Evolutionary conservation across 1,284 basidiomycete species (phyloP).

Genomic region (Pseudozyma thailandica): DNA sequence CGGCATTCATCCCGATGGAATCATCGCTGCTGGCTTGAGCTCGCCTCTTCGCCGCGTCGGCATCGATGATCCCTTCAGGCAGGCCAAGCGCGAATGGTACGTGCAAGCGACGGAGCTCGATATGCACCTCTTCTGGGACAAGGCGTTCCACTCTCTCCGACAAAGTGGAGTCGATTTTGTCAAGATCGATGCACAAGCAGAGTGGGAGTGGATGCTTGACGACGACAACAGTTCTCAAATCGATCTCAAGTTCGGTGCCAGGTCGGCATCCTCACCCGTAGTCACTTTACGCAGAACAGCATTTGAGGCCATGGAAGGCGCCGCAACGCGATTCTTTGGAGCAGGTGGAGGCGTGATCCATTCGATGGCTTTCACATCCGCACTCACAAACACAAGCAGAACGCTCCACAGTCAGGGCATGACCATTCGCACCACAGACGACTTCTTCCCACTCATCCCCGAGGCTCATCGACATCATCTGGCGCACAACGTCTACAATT

Average conservation of each 20-base stretch:
- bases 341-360: conserved; percentile 48
- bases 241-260: neutral
- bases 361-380: conserved; percentile 56
- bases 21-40: conserved; percentile 28
- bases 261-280: neutral
- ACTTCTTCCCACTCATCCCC: conserved; percentile 60
- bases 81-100: conserved; percentile 39
- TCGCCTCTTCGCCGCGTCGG: conserved; percentile 16
- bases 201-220: conserved; percentile 39
- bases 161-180: conserved; percentile 61
- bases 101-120: conserved; percentile 37
- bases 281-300: conserved; percentile 12
- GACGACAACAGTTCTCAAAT: neutral
- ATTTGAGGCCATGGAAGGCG: conserved; percentile 43
- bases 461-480: conserved; percentile 64
- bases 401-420: conserved; percentile 30
- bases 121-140: conserved; percentile 49
- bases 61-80: conserved; percentile 66
- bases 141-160: conserved; percentile 56
- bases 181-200: conserved; percentile 67
- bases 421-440: conserved; percentile 39
- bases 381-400: conserved; percentile 30
- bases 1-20: conserved; percentile 31
- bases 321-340: conserved; percentile 54
- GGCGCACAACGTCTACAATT: conserved; percentile 49